Evolutionary conservation across 352 stramenopile genomes (phyloP).

Genomic region (Globisporangium nodosum): DNA sequence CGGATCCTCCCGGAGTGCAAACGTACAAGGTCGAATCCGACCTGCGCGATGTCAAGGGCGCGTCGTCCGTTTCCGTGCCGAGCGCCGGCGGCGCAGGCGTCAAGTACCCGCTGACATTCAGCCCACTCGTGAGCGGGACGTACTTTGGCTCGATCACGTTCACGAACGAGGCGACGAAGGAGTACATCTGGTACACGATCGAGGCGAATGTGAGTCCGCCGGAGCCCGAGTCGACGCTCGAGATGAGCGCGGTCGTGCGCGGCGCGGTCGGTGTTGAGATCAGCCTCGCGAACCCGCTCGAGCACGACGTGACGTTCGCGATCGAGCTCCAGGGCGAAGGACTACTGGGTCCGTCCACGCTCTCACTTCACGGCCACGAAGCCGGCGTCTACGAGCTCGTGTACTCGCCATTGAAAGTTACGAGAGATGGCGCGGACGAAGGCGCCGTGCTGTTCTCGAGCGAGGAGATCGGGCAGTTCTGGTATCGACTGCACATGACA

Average conservation of each 20-base stretch:
- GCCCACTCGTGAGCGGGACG: constrained; percentile 82
- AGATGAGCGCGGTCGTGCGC: constrained; percentile 80
- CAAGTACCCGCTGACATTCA: constrained; percentile 85
- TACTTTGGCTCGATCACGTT: constrained; percentile 94
- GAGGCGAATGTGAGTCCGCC: constrained; percentile 79
- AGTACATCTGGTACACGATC: constrained; percentile 93
- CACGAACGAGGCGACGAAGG: constrained; percentile 67
- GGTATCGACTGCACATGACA: constrained; percentile 85
- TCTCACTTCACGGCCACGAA: constrained; percentile 65
- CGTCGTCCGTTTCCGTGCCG: constrained; percentile 42
- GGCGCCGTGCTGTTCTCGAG: constrained; percentile 89
- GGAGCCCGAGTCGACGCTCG: constrained; percentile 71
- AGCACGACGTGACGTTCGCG: constrained; percentile 77
- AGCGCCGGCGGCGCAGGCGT: constrained; percentile 15
- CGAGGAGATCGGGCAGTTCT: constrained; percentile 90
- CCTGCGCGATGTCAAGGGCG: constrained; percentile 83
- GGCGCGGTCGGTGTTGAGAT: constrained; percentile 88
- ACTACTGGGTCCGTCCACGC: constrained; percentile 70
- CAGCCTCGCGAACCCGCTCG: constrained; percentile 84
- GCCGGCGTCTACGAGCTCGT: constrained; percentile 88
- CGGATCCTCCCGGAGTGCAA: constrained; percentile 31
- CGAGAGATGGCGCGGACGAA: constrained; percentile 20
- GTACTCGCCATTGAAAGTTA: constrained; percentile 85
- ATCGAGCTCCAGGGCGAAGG: constrained; percentile 84
- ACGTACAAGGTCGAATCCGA: constrained; percentile 90